Base-by-base conservation (phyloP, 305 asterid species). In the Rubia occidens region DNA sequence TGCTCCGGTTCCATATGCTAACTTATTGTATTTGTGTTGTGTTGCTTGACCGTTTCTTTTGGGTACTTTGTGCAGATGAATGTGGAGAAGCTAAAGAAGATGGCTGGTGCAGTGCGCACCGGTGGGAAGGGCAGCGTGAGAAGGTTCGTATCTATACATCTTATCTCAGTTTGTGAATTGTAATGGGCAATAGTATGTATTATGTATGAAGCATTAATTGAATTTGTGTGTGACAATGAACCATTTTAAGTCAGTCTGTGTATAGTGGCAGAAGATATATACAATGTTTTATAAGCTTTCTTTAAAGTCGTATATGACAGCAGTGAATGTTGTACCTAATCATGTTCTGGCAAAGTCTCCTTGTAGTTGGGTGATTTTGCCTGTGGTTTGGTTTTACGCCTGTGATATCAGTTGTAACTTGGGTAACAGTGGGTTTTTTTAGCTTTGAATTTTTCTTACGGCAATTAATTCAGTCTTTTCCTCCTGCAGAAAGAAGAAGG, bases 401-500 rank as follows among this genome's bases (percentile, higher is more conserved):
- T 32, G 0, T 32, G 4, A 32, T 1, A 3, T 32, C 37, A 32
- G 37, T 32, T 32, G 37, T 32, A 3, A 32, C 37, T 32, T 32
- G 43, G 54, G 40, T 9, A 11, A n/a, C 49, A 8, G 2, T 66
- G 26, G 4, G 26, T 67, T 67, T 18, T 11, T 18, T 29, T 26
- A 26, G n/a, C 15, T 24, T 21, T 44, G n/a, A 32, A 1, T 32
- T 32, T 0, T 32, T 32, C 1, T 0, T 49, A 8, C 51, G 61
- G 17, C 8, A 29, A 3, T 39, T 40, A 54, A 5, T 3, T n/a
- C 8, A 35, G 58, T 7, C 18, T 9, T 40, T 44, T 6, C 6
- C 24, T 24, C 59, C 11, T 79, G 71, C 86, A 81, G 81, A 78
- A 81, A 81, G 81, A 81, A 81, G 85, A 81, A 81, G 77, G 85